Evolutionary conservation across 805 yeast genomes (phyloP).

Genomic region (Yarrowia hollandica): DNA sequence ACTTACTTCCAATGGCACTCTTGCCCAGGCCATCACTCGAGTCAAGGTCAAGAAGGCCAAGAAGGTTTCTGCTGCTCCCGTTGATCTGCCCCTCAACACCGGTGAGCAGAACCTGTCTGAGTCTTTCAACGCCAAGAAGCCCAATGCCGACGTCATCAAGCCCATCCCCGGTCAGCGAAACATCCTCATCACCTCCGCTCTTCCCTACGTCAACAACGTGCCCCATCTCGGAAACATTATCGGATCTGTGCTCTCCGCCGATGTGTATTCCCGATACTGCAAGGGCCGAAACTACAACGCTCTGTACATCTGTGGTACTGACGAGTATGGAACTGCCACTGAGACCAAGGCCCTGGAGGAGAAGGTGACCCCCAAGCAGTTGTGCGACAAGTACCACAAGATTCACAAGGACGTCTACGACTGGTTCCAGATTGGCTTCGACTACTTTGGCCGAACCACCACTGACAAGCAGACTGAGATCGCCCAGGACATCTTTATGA

Average conservation of each 20-base stretch:
- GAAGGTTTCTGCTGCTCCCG: conserved; percentile 43
- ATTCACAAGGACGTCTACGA: conserved; percentile 88
- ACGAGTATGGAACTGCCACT: conserved; percentile 99
- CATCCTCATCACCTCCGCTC: conserved; percentile 88
- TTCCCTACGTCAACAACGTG: conserved; percentile 97
- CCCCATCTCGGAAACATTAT: conserved; percentile 98
- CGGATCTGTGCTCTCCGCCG: conserved; percentile 94
- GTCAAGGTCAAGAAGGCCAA: conserved; percentile 38
- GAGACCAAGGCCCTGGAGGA: conserved; percentile 98
- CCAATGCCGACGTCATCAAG: conserved; percentile 45
- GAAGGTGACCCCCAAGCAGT: conserved; percentile 78
- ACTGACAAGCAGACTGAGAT: conserved; percentile 89
- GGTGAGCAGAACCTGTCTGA: conserved; percentile 42
- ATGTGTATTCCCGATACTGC: conserved; percentile 85
- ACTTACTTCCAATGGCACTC: conserved; percentile 17
- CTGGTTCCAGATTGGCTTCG: conserved; percentile 96
- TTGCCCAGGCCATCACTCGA: conserved; percentile 28
- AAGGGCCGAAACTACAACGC: conserved; percentile 87
- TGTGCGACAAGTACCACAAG: conserved; percentile 87
- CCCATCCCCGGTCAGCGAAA: conserved; percentile 78
- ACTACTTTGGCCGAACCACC: conserved; percentile 94
- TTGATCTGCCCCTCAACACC: conserved; percentile 44
- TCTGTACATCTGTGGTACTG: conserved; percentile 91
- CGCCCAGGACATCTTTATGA: conserved; percentile 87
- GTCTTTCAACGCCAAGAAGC: conserved; percentile 29